These are phyloP conservation scores for Botryotinia convoluta DNA, from an alignment of 2,329 filamentous ascomycete species.

Conservation along the genomic window DNA sequence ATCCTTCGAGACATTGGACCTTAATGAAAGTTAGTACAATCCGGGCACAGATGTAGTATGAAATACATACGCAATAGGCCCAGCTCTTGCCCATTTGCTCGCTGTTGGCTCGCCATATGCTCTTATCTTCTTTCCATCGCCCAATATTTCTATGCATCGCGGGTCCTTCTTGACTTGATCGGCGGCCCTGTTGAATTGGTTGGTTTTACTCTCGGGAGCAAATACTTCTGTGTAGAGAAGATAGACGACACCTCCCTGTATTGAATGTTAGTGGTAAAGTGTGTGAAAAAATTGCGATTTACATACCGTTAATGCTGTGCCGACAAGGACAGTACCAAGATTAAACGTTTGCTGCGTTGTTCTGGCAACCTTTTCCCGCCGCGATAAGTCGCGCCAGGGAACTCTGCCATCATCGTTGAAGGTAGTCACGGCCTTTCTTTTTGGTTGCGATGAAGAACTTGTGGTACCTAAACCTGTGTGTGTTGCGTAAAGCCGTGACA, in stretches of 20 bases:
- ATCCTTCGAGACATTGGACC: slow-evolving; percentile 68
- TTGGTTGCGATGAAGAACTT: slow-evolving; percentile 41
- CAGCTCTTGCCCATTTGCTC: slow-evolving; percentile 74
- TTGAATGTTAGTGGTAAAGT: slow-evolving; percentile 22
- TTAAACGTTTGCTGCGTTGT: slow-evolving; percentile 92
- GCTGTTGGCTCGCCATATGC: slow-evolving; percentile 78
- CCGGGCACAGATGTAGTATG: not conserved
- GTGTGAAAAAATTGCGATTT: not conserved
- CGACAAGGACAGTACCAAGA: slow-evolving; percentile 71
- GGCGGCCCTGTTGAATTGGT: slow-evolving; percentile 84
- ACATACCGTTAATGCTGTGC: slow-evolving; percentile 71
- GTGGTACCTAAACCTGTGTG: slow-evolving; percentile 45
- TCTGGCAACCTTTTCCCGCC: slow-evolving; percentile 74
- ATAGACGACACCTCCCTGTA: slow-evolving; percentile 71
- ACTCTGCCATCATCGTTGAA: slow-evolving; percentile 84
- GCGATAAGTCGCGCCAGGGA: slow-evolving; percentile 74
- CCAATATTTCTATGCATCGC: slow-evolving; percentile 70
- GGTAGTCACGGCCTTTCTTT: slow-evolving; percentile 71
- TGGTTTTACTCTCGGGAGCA: slow-evolving; percentile 78
- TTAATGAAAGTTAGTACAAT: slow-evolving; percentile 36
- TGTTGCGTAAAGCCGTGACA: slow-evolving; percentile 57
- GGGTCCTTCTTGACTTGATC: slow-evolving; percentile 72
- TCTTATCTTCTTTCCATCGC: slow-evolving; percentile 69
- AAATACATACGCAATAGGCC: slow-evolving; percentile 56
- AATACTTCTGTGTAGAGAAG: slow-evolving; percentile 81